These are phyloP conservation scores for Acephala macrosclerotiorum DNA, from an alignment of 2,329 filamentous ascomycete species.

Conservation along the genomic window DNA sequence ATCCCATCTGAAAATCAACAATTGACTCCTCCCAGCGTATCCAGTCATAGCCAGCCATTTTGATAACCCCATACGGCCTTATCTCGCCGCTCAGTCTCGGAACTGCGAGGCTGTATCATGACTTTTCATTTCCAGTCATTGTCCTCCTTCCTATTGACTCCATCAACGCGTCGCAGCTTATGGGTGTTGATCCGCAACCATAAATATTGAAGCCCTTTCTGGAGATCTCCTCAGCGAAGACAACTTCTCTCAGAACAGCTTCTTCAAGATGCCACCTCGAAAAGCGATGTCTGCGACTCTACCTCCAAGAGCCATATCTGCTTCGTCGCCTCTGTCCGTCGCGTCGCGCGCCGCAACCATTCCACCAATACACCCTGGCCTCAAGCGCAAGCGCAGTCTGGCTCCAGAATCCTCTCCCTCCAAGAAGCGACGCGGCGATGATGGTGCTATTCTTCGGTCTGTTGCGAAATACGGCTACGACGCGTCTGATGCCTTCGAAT, in stretches of 20 bases:
- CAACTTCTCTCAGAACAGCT: neutral
- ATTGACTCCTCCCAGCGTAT: neutral
- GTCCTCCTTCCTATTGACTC: neutral
- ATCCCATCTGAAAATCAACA: neutral
- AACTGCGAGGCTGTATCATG: neutral
- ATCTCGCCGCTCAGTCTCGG: neutral
- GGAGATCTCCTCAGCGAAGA: neutral
- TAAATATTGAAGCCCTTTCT: neutral
- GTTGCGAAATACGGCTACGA: neutral
- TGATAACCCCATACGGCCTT: neutral
- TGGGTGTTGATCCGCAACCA: neutral
- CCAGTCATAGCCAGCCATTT: neutral
- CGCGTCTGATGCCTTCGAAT: neutral
- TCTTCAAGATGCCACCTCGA: neutral
- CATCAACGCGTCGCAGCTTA: neutral
- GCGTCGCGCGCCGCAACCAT: neutral
- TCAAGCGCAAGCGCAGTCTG: neutral
- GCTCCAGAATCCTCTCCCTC: neutral
- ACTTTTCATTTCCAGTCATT: neutral
- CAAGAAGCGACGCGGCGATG: neutral
- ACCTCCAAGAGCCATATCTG: neutral
- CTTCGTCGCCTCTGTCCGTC: neutral
- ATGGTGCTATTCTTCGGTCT: neutral
- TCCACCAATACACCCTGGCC: neutral
- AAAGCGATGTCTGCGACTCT: neutral